phyloP scores from a whole-genome alignment of 2,329 filamentous ascomycete genomes.

The Fusarium pseudoanthophilum region DNA sequence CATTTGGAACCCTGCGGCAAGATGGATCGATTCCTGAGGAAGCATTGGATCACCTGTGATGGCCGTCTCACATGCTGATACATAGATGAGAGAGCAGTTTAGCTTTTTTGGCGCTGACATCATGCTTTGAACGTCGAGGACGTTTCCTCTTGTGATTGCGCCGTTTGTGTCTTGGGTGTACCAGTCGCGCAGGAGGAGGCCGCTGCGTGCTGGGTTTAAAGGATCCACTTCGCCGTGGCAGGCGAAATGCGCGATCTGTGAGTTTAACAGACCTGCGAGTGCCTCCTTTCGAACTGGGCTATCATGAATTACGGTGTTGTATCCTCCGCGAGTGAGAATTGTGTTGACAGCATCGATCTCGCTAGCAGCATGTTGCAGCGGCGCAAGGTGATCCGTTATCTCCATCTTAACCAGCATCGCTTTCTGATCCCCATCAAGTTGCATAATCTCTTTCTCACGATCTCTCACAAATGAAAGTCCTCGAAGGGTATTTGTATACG shows the following conservation, averaged over 20 bases:
- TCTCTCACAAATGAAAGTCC: background rate
- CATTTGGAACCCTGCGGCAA: background rate
- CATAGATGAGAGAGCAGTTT: background rate
- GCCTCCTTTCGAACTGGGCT: background rate
- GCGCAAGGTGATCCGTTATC: background rate
- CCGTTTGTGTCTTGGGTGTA: background rate
- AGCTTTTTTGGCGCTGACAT: background rate
- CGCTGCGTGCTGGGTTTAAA: background rate
- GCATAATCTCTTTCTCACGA: background rate
- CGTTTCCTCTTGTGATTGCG: background rate
- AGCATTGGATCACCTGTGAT: background rate
- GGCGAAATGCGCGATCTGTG: background rate
- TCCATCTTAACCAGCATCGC: background rate
- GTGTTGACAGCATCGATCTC: background rate
- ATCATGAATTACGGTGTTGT: background rate
- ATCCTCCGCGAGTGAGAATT: background rate
- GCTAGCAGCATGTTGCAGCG: background rate
- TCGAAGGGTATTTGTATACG: background rate
- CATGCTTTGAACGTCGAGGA: background rate
- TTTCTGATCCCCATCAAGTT: rapidly evolving
- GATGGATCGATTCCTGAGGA: background rate
- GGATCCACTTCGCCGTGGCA: background rate
- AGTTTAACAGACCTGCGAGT: background rate
- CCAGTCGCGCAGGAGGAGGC: background rate
- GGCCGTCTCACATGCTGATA: background rate